Evolutionary conservation across 805 yeast genomes (phyloP), one percentile per base, ranked within the genome.

Genomic region (Zygotorulaspora florentina): DNA sequence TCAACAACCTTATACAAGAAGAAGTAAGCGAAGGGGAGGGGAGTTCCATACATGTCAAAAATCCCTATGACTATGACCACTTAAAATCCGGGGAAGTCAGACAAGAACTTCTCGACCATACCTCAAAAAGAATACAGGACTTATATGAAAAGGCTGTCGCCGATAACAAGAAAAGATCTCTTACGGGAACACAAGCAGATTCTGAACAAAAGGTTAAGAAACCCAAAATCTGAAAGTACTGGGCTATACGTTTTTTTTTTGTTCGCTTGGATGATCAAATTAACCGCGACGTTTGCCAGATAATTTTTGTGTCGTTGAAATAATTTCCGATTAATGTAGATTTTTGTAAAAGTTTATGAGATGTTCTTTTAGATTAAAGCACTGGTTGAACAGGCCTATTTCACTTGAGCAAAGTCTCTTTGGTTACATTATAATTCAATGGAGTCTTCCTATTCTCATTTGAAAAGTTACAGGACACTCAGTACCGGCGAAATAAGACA

Each of bases 401-500:
- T 20, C 25, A 20, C 25, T 20, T 20, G 25, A 20, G 25, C 25
- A 5, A 20, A 8, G 4, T 5, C 15, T 29, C n/a, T 29, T 29
- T 29, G n/a, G 9, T 12, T 29, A 12, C n/a, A 29, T 29, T 29
- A 29, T 12, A 29, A 4, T 12, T 29, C 33, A 29, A 29, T 12
- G 15, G 33, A 29, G 8, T 8, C 6, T 29, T 29, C 33, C 6
- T 6, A 12, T 29, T 13, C n/a, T 29, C 15, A 13, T 12, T 5
- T 29, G 16, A 35, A 17, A 35, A 31, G 38, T 13, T 35, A 37
- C 16, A 26, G 18, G 29, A 39, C 30, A 42, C 44, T 36, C 4
- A 53, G 51, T 26, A 51, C 70, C 5, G 72, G 68, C 42, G 71
- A 66, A 45, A 60, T 79, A 47, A 71, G 83, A 43, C 72, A 83